Percentiles rank a stretch among this genome's conserved stretches.
phyloP scores from a whole-genome alignment of 1,139 yeast species.

The Geotrichum cucujoidarum region DNA sequence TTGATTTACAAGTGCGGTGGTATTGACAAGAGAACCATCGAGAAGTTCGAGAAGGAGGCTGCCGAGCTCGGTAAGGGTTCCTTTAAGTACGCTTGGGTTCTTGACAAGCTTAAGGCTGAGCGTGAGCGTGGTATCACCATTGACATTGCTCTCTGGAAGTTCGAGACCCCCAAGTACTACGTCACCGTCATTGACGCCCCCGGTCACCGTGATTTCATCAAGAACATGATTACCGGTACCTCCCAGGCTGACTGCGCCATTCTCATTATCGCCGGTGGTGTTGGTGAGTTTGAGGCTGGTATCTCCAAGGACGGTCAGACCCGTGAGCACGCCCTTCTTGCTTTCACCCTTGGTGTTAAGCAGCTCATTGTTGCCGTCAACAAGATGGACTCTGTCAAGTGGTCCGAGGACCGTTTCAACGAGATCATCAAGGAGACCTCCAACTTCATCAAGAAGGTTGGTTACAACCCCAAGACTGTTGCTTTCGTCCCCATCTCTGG shows the following conservation, averaged over 20 bases:
- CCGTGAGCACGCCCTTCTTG: conserved; percentile 88
- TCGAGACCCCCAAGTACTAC: conserved; percentile 92
- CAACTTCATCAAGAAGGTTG: conserved; percentile 88
- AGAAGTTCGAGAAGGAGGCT: conserved; percentile 98
- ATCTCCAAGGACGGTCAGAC: conserved; percentile 91
- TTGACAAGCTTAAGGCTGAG: conserved; percentile 93
- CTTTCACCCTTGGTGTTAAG: conserved; percentile 86
- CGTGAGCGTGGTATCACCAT: conserved; percentile 97
- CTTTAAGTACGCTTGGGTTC: conserved; percentile 97
- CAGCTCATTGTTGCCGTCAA: conserved; percentile 86
- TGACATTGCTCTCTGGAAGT: conserved; percentile 92
- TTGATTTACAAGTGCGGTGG: conserved; percentile 93
- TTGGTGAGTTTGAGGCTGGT: conserved; percentile 95
- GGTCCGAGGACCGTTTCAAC: conserved; percentile 76
- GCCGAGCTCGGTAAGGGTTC: conserved; percentile 98
- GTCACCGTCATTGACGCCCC: conserved; percentile 93
- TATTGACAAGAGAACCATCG: conserved; percentile 96
- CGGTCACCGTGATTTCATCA: conserved; percentile 96
- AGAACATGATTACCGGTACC: conserved; percentile 92
- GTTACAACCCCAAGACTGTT: conserved; percentile 89
- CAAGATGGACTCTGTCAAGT: conserved; percentile 91
- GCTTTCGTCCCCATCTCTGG: conserved; percentile 91
- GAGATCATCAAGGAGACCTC: conserved; percentile 81
- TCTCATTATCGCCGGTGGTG: conserved; percentile 85
- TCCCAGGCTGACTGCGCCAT: conserved; percentile 93